Evolutionary conservation across 768 basidiomycete genomes (phyloP).

Genomic region (Podaxis sp.): DNA sequence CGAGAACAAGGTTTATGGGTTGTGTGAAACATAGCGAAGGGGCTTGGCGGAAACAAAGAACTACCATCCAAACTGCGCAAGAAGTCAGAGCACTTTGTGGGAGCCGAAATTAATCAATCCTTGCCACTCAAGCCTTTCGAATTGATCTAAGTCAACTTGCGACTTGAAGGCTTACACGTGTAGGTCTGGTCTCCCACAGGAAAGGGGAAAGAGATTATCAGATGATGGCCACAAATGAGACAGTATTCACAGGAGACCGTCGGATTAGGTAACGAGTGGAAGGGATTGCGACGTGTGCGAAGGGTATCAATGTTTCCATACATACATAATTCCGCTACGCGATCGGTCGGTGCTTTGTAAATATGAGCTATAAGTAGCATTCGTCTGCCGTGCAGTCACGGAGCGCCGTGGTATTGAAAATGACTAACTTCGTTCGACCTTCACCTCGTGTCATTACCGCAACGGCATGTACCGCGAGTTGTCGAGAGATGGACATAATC

Average conservation of each 20-base stretch:
- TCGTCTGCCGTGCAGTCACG: neutral
- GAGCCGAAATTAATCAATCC: neutral
- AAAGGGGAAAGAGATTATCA: slow-evolving; percentile 11
- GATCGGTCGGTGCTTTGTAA: neutral
- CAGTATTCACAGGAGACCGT: slow-evolving; percentile 12
- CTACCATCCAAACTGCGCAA: neutral
- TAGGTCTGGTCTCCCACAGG: neutral
- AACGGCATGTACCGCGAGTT: slow-evolving; percentile 2
- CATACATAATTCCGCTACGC: neutral
- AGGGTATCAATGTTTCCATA: neutral
- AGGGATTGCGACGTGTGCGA: neutral
- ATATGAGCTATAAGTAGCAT: neutral
- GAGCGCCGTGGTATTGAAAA: slow-evolving; percentile 6
- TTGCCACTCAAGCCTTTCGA: neutral
- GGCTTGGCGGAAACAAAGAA: neutral
- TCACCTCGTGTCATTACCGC: slow-evolving; percentile 3
- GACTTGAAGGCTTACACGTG: slow-evolving; percentile 2
- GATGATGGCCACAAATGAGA: slow-evolving; percentile 15
- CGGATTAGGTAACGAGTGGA: slow-evolving; percentile 7
- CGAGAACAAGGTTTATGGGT: neutral
- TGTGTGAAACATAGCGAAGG: neutral
- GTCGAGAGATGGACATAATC: neutral
- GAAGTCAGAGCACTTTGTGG: slow-evolving; percentile 2
- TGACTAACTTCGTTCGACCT: neutral
- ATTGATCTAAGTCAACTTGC: slow-evolving; percentile 3